A percentile compares a stretch with the other conserved stretches of the same genome.
Conservation (phyloP, 1,284 basidiomycete genomes). For the Trichosporon inkin region DNA sequence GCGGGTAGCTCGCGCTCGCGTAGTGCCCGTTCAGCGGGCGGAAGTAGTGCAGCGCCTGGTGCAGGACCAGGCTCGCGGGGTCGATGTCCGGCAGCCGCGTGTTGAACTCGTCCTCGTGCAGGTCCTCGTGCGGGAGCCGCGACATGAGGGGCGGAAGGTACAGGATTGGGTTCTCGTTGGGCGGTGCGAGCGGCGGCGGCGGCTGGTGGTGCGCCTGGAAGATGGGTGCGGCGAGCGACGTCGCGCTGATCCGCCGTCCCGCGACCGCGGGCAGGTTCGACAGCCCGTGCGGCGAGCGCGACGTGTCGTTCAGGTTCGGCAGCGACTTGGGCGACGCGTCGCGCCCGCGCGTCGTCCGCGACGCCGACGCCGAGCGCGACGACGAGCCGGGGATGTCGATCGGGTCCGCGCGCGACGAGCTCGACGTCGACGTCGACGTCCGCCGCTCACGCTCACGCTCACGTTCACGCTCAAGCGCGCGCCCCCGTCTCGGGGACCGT, state of each 20-base stretch:
- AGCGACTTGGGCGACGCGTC: constrained; percentile 22
- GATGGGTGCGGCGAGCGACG: constrained; percentile 16
- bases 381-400: background rate
- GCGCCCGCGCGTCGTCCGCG: constrained; percentile 15
- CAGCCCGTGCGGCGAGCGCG: constrained; percentile 11
- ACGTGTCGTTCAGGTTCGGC: constrained; percentile 18
- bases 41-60: constrained; percentile 76
- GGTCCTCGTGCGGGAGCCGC: constrained; percentile 52
- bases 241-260: constrained; percentile 16
- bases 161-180: constrained; percentile 57
- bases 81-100: constrained; percentile 77
- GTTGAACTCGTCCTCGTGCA: constrained; percentile 56
- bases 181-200: constrained; percentile 55
- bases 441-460: background rate
- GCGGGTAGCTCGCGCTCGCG: constrained; percentile 60
- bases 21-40: constrained; percentile 62
- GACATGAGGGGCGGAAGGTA: constrained; percentile 77
- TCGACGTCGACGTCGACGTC: background rate
- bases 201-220: constrained; percentile 54
- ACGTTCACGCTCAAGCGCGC: too few relatives aligned
- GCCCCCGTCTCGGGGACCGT: too few relatives aligned
- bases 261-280: constrained; percentile 16
- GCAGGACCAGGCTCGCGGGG: constrained; percentile 72
- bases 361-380: background rate
- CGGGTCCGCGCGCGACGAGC: background rate